Conservation (phyloP, 495 filamentous ascomycete species). For the Oleoguttula mirabilis region DNA sequence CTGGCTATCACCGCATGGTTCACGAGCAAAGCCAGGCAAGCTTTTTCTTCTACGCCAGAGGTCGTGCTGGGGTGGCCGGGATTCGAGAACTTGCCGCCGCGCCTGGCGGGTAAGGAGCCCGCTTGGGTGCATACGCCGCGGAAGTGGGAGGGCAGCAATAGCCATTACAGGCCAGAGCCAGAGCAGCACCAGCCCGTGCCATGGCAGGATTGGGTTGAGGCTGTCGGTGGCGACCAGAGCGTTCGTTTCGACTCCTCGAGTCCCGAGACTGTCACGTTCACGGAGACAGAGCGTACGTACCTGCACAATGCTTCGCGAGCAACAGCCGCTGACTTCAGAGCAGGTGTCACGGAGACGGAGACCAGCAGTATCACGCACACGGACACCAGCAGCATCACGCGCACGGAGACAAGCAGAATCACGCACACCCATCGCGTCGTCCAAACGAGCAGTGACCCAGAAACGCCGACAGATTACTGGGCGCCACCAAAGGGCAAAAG, state of each 20-base stretch:
- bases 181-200: not conserved
- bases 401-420: not conserved
- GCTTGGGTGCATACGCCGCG: not conserved
- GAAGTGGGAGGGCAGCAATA: slow-evolving; percentile 1
- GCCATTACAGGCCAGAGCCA: not conserved
- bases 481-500: not conserved
- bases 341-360: no score
- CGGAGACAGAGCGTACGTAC: no score
- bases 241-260: no score
- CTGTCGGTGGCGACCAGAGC: no score
- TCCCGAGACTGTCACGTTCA: no score
- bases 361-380: not conserved
- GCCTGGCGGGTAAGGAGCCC: not conserved
- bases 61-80: not conserved
- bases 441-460: no score
- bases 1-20: not conserved
- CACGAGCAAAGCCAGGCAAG: not conserved
- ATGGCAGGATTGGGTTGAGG: no score
- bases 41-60: not conserved
- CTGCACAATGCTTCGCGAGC: no score
- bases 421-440: not conserved
- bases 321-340: no score
- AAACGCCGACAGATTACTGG: slow-evolving; percentile 4
- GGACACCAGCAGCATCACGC: not conserved
- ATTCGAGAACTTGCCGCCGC: not conserved